Evolutionary conservation across 2,329 filamentous ascomycete species (phyloP).

Genomic region (Sclerotinia trifoliorum): DNA sequence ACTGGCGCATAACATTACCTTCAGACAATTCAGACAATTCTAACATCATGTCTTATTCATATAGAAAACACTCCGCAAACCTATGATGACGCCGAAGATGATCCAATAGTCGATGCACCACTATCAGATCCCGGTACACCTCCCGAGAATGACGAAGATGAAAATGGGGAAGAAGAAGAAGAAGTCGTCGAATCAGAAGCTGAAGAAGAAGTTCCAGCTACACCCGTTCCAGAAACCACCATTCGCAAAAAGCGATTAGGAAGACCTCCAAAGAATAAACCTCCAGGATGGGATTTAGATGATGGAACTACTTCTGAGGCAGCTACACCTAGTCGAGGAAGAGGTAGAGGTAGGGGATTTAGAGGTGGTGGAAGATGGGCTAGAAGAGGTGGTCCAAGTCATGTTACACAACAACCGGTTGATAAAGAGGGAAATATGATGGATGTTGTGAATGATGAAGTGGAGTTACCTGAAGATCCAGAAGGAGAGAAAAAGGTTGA

Average conservation of each 20-base stretch:
- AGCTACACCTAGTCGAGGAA: slow-evolving; percentile 46
- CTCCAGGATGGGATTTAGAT: slow-evolving; percentile 70
- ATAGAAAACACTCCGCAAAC: slow-evolving; percentile 50
- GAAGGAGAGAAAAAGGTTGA: slow-evolving; percentile 94
- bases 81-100: slow-evolving; percentile 47
- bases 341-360: slow-evolving; percentile 63
- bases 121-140: slow-evolving; percentile 36
- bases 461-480: slow-evolving; percentile 79
- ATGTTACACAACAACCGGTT: slow-evolving; percentile 78
- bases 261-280: slow-evolving; percentile 79
- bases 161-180: slow-evolving; percentile 42
- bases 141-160: slow-evolving; percentile 40
- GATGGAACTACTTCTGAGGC: slow-evolving; percentile 50
- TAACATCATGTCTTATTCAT: slow-evolving; percentile 17
- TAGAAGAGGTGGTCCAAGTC: slow-evolving; percentile 65
- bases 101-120: slow-evolving; percentile 45
- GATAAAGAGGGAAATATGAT: slow-evolving; percentile 93
- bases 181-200: slow-evolving; percentile 38
- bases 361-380: slow-evolving; percentile 64
- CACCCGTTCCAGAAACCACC: slow-evolving; percentile 46
- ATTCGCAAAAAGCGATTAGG: slow-evolving; percentile 73
- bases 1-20: slow-evolving; percentile 27
- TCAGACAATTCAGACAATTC: neutral
- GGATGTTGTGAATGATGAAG: slow-evolving; percentile 89
- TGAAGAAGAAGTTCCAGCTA: slow-evolving; percentile 43